These are phyloP conservation scores for Lecanosticta acicola DNA, from an alignment of 2,329 filamentous ascomycete species.

Conservation along the genomic window DNA sequence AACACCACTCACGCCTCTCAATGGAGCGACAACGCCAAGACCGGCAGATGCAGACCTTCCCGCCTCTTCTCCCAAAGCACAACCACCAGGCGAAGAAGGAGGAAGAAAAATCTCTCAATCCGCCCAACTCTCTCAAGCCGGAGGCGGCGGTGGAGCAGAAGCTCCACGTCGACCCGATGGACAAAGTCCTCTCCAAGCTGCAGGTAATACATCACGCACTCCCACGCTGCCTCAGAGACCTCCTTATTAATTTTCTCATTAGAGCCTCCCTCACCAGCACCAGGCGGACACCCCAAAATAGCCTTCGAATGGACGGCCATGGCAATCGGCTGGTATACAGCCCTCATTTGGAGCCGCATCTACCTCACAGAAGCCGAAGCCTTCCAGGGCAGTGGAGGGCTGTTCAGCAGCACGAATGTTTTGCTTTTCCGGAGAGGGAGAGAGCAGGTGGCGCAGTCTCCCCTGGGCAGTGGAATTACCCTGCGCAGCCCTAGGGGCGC, in stretches of 20 bases:
- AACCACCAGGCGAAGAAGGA: slow-evolving; percentile 3
- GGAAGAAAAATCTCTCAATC: slow-evolving; percentile 14
- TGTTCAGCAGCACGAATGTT: slow-evolving; percentile 89
- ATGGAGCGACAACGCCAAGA: background rate
- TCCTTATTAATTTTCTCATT: background rate
- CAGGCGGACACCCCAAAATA: background rate
- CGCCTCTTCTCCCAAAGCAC: too few relatives aligned
- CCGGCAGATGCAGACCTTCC: slow-evolving; percentile 5
- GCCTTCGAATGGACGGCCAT: slow-evolving; percentile 19
- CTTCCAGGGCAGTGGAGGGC: slow-evolving; percentile 72
- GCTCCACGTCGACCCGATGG: slow-evolving; percentile 12
- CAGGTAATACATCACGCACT: slow-evolving; percentile 9
- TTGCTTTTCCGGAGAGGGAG: slow-evolving; percentile 71
- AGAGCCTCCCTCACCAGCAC: slow-evolving; percentile 6
- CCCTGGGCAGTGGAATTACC: slow-evolving; percentile 20
- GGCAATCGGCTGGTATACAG: slow-evolving; percentile 84
- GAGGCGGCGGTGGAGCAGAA: slow-evolving; percentile 3
- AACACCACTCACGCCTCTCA: background rate
- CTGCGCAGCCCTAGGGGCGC: slow-evolving; percentile 81
- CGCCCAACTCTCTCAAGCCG: slow-evolving; percentile 11
- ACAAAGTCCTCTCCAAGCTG: slow-evolving; percentile 11
- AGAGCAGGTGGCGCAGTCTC: slow-evolving; percentile 48
- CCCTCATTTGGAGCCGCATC: slow-evolving; percentile 85
- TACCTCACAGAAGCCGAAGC: slow-evolving; percentile 81
- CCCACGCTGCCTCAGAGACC: background rate